phyloP scores from a whole-genome alignment of 192 early-diverging fungal species.

The Chytriomyces confervae region DNA sequence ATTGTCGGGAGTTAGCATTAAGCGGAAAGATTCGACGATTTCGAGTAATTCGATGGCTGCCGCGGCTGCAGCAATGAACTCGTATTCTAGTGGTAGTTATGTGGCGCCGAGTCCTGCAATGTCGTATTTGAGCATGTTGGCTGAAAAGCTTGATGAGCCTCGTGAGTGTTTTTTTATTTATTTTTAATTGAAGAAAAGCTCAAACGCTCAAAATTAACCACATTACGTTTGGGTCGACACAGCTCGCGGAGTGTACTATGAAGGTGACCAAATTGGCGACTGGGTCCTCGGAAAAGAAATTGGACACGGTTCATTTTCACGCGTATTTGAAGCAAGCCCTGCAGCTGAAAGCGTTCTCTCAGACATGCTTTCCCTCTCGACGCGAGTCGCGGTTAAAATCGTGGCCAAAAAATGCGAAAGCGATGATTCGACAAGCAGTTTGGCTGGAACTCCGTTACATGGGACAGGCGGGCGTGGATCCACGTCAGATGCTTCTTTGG shows the following conservation, averaged over 20 bases:
- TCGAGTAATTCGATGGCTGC: background rate
- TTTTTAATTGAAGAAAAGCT: background rate
- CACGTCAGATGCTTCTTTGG: background rate
- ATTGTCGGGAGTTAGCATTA: constrained; percentile 16
- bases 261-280: constrained; percentile 78
- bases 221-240: background rate
- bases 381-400: constrained; percentile 73
- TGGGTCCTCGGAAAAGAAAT: constrained; percentile 72
- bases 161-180: constrained; percentile 14
- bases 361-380: constrained; percentile 7
- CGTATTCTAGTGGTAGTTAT: background rate
- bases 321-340: constrained; percentile 71
- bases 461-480: background rate
- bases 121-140: constrained; percentile 31
- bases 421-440: background rate
- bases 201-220: background rate
- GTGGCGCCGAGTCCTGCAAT: constrained; percentile 25
- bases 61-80: background rate
- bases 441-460: background rate
- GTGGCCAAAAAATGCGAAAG: constrained; percentile 54
- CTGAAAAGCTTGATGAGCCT: constrained; percentile 19
- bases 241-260: constrained; percentile 51
- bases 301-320: constrained; percentile 77
- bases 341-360: constrained; percentile 47
- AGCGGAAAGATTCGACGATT: constrained; percentile 6